Percentiles rank a stretch among this genome's conserved stretches.
Conservation (phyloP, 164 flowering plant genomes). For the Amborella trichopoda region DNA sequence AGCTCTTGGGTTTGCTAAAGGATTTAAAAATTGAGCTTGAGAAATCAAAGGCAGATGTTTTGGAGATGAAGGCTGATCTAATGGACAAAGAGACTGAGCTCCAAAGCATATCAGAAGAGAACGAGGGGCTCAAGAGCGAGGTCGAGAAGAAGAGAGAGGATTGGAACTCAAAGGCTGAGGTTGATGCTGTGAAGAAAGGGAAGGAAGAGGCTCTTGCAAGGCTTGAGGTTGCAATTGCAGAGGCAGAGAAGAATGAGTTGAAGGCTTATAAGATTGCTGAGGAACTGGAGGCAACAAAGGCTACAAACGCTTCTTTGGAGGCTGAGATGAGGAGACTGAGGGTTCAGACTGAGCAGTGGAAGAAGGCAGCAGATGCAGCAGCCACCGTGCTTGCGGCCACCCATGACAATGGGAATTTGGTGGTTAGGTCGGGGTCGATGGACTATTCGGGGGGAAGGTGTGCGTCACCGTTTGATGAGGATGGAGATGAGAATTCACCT, state of each 20-base stretch:
- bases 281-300: conserved; percentile 75
- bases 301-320: conserved; percentile 61
- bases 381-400: conserved; percentile 61
- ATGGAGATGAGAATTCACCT: conserved; percentile 46
- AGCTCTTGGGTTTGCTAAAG: conserved; percentile 36
- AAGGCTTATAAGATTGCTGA: conserved; percentile 43
- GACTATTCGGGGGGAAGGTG: conserved; percentile 30
- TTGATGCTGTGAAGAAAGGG: conserved; percentile 36
- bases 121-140: conserved; percentile 46
- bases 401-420: conserved; percentile 39
- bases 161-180: conserved; percentile 15
- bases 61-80: conserved; percentile 39
- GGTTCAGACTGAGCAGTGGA: conserved; percentile 95
- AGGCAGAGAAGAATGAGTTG: conserved; percentile 49
- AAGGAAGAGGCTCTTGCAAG: conserved; percentile 53
- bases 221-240: conserved; percentile 43
- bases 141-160: conserved; percentile 26
- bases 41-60: conserved; percentile 20
- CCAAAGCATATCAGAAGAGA: conserved; percentile 53
- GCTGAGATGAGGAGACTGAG: conserved; percentile 72
- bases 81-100: conserved; percentile 68
- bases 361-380: conserved; percentile 98
- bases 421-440: conserved; percentile 59
- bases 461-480: conserved; percentile 53
- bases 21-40: conserved; percentile 30